Conservation (phyloP, 225 moss, liverwort and hornwort species). For the Marchantia polymorpha region DNA sequence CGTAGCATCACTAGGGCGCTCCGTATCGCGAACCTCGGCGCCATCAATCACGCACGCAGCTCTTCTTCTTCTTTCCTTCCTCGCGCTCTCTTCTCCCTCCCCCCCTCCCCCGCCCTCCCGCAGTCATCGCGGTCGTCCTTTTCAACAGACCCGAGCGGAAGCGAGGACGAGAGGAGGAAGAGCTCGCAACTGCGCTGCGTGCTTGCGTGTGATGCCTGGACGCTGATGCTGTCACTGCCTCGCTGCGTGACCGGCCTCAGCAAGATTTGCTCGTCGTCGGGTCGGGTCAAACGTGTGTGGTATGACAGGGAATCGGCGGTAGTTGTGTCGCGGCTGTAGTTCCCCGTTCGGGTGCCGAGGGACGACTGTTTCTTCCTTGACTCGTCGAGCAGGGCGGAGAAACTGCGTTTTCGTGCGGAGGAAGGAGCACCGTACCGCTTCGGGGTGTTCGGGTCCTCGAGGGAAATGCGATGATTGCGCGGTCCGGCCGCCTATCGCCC, state of each 20-base stretch:
- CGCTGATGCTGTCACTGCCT: not conserved
- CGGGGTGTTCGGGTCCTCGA: not conserved
- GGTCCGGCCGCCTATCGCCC: not conserved
- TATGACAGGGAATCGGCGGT: not conserved
- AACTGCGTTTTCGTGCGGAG: not conserved
- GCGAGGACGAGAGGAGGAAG: not conserved
- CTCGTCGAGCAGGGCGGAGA: not conserved
- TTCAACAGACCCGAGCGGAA: not conserved
- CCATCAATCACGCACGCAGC: not conserved
- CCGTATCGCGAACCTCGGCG: not conserved
- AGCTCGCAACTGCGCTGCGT: not conserved
- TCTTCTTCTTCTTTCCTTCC: not conserved
- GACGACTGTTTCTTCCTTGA: not conserved
- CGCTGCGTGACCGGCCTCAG: not conserved
- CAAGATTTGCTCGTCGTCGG: not conserved
- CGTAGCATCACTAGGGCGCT: not conserved
- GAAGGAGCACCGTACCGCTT: not conserved
- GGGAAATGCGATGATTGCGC: not conserved
- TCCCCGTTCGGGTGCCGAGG: not conserved
- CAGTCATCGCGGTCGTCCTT: not conserved
- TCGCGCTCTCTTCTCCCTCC: not conserved
- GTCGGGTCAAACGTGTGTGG: not conserved
- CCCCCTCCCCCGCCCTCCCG: no score
- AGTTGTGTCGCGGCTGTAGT: not conserved
- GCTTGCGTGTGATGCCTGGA: conserved; percentile 4